Conservation (phyloP, 345 rosid species). For the Excoecaria cochinchinensis region DNA sequence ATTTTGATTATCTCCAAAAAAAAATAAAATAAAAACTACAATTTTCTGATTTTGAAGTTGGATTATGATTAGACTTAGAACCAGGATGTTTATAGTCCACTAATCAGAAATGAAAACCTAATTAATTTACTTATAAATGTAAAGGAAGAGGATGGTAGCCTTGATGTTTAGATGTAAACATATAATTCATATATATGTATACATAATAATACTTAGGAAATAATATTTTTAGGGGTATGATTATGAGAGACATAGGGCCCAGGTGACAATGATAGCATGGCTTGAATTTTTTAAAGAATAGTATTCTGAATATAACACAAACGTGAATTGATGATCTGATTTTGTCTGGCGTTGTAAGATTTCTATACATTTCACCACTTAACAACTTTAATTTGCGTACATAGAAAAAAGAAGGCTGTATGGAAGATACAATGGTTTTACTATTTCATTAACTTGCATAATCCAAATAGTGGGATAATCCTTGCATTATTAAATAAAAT, state of each 20-base stretch:
- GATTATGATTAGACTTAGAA: conserved; percentile 1
- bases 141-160: not conserved
- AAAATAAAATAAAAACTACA: not conserved
- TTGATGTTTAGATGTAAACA: not conserved
- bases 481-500: too few relatives aligned
- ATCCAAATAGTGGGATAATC: too few relatives aligned
- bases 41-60: not conserved
- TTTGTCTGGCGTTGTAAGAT: conserved; percentile 2
- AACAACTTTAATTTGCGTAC: too few relatives aligned
- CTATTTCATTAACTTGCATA: too few relatives aligned
- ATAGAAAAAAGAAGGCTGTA: too few relatives aligned
- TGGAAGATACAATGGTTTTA: too few relatives aligned
- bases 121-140: not conserved
- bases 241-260: not conserved
- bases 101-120: not conserved
- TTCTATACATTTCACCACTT: not conserved
- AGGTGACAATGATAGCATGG: conserved; percentile 19
- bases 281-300: not conserved
- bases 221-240: conserved; percentile 7
- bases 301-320: not conserved
- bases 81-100: conserved; percentile 3
- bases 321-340: not conserved
- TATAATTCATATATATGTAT: too few relatives aligned
- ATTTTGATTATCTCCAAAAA: not conserved
- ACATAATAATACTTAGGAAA: not conserved